Conservation (phyloP, 768 basidiomycete genomes). For the Lyophyllum decastes region DNA sequence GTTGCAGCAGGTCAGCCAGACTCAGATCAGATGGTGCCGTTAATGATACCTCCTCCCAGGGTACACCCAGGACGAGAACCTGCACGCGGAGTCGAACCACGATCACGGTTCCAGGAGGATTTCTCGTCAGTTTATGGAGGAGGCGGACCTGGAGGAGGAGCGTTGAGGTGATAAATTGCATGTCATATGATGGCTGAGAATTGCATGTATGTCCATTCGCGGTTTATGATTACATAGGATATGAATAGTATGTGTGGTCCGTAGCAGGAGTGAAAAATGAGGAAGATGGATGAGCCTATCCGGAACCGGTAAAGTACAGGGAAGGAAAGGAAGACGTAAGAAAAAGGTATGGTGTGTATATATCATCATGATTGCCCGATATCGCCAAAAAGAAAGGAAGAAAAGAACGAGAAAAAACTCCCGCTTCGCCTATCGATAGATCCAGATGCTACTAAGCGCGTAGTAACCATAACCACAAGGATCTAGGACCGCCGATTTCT, state of each 20-base stretch:
- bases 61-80: constrained; percentile 1
- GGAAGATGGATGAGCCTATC: neutral
- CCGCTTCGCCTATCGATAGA: neutral
- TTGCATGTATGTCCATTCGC: neutral
- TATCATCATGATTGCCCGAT: neutral
- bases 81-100: constrained; percentile 9
- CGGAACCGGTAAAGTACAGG: neutral
- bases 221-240: no score
- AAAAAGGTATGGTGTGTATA: neutral
- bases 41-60: constrained; percentile 29
- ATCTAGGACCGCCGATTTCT: neutral
- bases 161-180: neutral
- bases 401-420: neutral
- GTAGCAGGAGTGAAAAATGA: neutral
- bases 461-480: neutral
- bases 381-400: neutral
- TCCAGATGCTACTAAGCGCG: neutral
- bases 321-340: neutral
- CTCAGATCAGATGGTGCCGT: constrained; percentile 25
- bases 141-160: neutral
- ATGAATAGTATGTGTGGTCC: neutral
- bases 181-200: neutral
- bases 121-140: constrained; percentile 24
- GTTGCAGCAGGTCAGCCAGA: constrained; percentile 20
- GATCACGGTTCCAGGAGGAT: constrained; percentile 26